These are phyloP conservation scores for Rhododendron griersonianum DNA, from an alignment of 148 eudicot genomes.

Conservation along the genomic window DNA sequence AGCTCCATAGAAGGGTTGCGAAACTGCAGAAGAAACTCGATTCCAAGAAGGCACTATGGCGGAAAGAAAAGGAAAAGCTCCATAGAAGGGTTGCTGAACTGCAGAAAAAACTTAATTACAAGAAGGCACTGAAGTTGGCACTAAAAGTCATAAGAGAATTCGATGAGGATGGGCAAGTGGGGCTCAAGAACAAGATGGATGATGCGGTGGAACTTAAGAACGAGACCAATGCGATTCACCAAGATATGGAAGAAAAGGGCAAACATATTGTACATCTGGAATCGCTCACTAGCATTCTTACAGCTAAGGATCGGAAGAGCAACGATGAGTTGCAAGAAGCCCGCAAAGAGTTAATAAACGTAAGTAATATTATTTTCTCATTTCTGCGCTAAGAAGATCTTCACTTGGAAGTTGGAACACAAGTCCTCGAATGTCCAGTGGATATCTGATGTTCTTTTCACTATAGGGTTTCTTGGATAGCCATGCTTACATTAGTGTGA, in stretches of 20 bases:
- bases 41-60: slow-evolving; percentile 58
- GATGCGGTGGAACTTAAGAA: slow-evolving; percentile 12
- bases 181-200: background rate
- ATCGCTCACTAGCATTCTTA: slow-evolving; percentile 42
- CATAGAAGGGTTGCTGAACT: slow-evolving; percentile 52
- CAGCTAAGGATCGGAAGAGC: slow-evolving; percentile 42
- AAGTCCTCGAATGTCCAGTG: background rate
- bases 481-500: slow-evolving; percentile 42
- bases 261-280: slow-evolving; percentile 51
- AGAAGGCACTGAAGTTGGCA: slow-evolving; percentile 69
- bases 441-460: background rate
- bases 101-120: slow-evolving; percentile 54
- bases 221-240: slow-evolving; percentile 37
- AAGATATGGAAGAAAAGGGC: slow-evolving; percentile 50
- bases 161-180: slow-evolving; percentile 43
- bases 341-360: slow-evolving; percentile 57
- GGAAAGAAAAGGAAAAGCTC: slow-evolving; percentile 59
- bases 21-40: slow-evolving; percentile 56
- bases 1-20: slow-evolving; percentile 51
- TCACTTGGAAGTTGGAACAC: background rate
- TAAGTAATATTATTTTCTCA: slow-evolving; percentile 17
- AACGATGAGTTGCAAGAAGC: slow-evolving; percentile 77
- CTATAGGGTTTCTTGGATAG: slow-evolving; percentile 40
- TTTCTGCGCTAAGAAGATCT: background rate
- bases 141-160: slow-evolving; percentile 57